Evolutionary conservation across 192 early-diverging fungal species (phyloP).

Genomic region (Backusella liffmaniae): DNA sequence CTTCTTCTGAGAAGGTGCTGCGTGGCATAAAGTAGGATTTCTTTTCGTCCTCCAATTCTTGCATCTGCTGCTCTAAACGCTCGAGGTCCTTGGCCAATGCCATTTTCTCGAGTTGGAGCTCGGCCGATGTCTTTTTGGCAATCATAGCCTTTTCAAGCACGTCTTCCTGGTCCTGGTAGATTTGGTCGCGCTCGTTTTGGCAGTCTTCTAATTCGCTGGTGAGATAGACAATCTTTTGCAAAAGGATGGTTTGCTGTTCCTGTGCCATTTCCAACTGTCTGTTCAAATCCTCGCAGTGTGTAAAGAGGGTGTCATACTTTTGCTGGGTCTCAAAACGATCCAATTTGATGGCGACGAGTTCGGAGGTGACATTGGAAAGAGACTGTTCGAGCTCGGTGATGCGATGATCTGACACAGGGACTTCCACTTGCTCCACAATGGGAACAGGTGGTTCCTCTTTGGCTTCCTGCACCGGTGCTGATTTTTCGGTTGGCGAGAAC

Average conservation of each 20-base stretch:
- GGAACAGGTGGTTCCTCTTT: not conserved
- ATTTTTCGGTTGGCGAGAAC: not conserved
- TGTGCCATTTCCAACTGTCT: slow-evolving; percentile 15
- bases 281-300: slow-evolving; percentile 24
- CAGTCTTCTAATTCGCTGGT: slow-evolving; percentile 23
- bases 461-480: not conserved
- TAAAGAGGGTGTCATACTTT: slow-evolving; percentile 29
- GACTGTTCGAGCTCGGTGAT: not conserved
- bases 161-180: slow-evolving; percentile 31
- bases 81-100: slow-evolving; percentile 25
- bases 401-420: not conserved
- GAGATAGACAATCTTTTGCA: slow-evolving; percentile 26
- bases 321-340: slow-evolving; percentile 39
- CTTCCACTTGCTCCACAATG: not conserved
- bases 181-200: slow-evolving; percentile 26
- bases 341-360: slow-evolving; percentile 32
- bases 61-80: slow-evolving; percentile 8
- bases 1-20: slow-evolving; percentile 26
- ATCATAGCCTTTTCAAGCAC: slow-evolving; percentile 28
- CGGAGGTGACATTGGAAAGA: slow-evolving; percentile 24
- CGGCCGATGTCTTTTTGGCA: slow-evolving; percentile 26
- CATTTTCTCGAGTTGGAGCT: slow-evolving; percentile 35
- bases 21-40: slow-evolving; percentile 23
- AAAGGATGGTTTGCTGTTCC: slow-evolving; percentile 11
- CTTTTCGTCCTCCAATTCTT: slow-evolving; percentile 31